Evolutionary conservation across 1,284 basidiomycete genomes (phyloP), one percentile per base, ranked within the genome.

Genomic region (Microbotryum silenes-acaulis): DNA sequence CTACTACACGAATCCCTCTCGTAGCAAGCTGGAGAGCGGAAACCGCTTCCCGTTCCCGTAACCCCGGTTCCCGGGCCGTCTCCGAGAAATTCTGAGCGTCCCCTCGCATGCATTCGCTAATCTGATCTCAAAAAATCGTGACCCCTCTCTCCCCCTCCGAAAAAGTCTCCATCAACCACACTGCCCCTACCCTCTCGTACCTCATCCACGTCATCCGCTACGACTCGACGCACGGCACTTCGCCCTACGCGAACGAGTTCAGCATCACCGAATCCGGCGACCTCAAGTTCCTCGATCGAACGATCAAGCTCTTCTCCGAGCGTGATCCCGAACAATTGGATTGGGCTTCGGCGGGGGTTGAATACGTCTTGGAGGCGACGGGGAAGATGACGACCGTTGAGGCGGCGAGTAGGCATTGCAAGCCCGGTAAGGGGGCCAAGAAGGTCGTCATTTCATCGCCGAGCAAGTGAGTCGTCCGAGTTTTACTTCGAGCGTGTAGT

Each of bases 101-200:
- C 16, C 16, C 37, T 42, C 20, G 12, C 23, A n/a, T 18, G 3
- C 14, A 23, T 5, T 3, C 62, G 71, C 49, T 72, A 73, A 70
- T 70, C 46, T 42, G 23, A 23, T 23, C 23, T 23, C 23, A 23
- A 23, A 23, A n/a, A 16, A 5, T 10, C 27, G 9, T 42, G 37
- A 18, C 37, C 37, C 37, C 12, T 69, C 23, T 67, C 66, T 50
- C 59, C 65, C 51, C 65, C 72, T 18, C 59, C 46, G 50, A 74
- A 75, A 75, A 77, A 54, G 75, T 76, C 12, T 76, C 76, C 16
- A 73, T 78, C 65, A 78, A 78, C 64, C 77, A 78, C 68, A 78
- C 77, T 3, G 76, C 75, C 2, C 72, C 74, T 9, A 73, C 73
- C 6, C 58, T 74, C 46, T 75, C 75, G 54, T 71, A 76, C 61